Percentiles rank a stretch among this genome's conserved stretches.
These are phyloP conservation scores for Pyricularia pennisetigena DNA, from an alignment of 2,329 filamentous ascomycete species.

Conservation along the genomic window DNA sequence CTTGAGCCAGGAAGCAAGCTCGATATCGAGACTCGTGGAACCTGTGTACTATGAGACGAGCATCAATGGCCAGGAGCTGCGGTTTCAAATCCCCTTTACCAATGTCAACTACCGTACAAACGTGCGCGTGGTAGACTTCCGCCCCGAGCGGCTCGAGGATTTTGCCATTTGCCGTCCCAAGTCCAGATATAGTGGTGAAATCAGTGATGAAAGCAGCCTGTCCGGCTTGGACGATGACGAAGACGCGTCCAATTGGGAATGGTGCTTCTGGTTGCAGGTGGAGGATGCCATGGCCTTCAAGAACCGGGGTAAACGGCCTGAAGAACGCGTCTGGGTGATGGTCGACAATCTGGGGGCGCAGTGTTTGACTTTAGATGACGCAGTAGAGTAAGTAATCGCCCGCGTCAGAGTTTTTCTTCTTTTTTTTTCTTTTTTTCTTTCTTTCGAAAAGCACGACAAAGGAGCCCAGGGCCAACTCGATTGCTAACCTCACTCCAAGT, in stretches of 20 bases:
- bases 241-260: conserved; percentile 54
- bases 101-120: conserved; percentile 60
- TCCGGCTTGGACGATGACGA: conserved; percentile 25
- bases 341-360: conserved; percentile 50
- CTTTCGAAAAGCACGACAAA: background rate
- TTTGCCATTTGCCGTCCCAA: conserved; percentile 46
- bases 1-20: conserved; percentile 21
- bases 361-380: conserved; percentile 36
- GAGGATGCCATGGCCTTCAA: conserved; percentile 47
- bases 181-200: conserved; percentile 8
- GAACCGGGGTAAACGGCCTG: conserved; percentile 17
- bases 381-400: conserved; percentile 23
- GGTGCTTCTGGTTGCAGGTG: conserved; percentile 72
- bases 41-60: conserved; percentile 29
- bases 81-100: conserved; percentile 55
- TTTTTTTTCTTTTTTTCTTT: too few species aligned
- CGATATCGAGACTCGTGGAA: conserved; percentile 29
- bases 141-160: conserved; percentile 57
- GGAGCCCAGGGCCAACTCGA: conserved; percentile 1
- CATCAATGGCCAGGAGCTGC: conserved; percentile 25
- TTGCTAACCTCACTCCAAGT: conserved; percentile 22
- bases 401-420: conserved; percentile 12
- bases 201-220: conserved; percentile 37
- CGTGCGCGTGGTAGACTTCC: conserved; percentile 76
- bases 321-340: conserved; percentile 52